Percentiles rank a stretch among this genome's conserved stretches.
These are phyloP conservation scores for Erythrobasidium hasegawianum DNA, from an alignment of 1,284 basidiomycete species.

Conservation along the genomic window DNA sequence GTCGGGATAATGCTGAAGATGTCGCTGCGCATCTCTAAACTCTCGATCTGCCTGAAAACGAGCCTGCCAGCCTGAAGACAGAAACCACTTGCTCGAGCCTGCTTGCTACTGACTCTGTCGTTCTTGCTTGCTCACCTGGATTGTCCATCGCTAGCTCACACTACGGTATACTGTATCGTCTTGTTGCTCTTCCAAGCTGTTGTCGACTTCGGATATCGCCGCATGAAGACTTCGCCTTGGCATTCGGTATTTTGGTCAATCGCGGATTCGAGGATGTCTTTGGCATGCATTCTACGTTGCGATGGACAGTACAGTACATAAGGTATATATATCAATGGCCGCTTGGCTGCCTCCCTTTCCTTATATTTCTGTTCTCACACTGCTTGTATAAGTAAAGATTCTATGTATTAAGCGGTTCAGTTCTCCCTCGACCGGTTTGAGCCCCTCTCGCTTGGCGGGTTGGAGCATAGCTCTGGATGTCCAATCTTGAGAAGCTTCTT, in stretches of 20 bases:
- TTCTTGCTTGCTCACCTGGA: neutral
- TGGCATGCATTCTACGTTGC: too few relatives aligned
- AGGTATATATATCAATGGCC: too few relatives aligned
- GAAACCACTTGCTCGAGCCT: neutral
- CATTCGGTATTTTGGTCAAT: too few relatives aligned
- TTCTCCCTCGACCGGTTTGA: neutral
- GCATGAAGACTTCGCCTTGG: too few relatives aligned
- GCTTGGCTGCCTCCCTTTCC: too few relatives aligned
- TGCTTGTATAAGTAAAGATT: too few relatives aligned
- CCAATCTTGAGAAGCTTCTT: conserved; percentile 84
- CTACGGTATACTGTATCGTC: too few relatives aligned
- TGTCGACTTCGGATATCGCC: too few relatives aligned
- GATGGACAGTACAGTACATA: too few relatives aligned
- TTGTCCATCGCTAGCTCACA: neutral
- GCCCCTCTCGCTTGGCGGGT: conserved; percentile 26
- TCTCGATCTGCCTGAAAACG: neutral
- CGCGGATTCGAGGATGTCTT: too few relatives aligned
- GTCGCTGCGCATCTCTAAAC: neutral
- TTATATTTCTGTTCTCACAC: too few relatives aligned
- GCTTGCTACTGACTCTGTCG: neutral
- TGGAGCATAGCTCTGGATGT: conserved; percentile 59
- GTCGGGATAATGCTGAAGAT: conserved; percentile 2
- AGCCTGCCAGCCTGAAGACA: neutral
- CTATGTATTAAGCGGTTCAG: neutral
- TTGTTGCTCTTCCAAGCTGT: too few relatives aligned